Evolutionary conservation across 2,329 filamentous ascomycete genomes (phyloP).

Genomic region (Xylaria multiplex): DNA sequence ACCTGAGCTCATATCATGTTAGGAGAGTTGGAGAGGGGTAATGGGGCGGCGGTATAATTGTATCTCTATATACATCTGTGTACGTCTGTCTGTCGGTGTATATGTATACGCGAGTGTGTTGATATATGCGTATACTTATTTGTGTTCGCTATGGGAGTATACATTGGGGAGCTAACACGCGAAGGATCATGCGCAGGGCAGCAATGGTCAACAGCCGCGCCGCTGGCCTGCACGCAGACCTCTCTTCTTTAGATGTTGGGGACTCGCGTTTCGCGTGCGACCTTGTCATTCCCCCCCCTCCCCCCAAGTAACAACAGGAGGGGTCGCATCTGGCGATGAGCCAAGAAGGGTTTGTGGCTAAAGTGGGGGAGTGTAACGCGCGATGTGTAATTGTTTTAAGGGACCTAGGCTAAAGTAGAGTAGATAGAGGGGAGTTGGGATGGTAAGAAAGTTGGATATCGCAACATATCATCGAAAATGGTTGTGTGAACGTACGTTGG

Average conservation of each 20-base stretch:
- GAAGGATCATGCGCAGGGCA: neutral
- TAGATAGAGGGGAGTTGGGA: constrained; percentile 2
- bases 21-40: constrained; percentile 11
- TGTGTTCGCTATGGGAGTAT: neutral
- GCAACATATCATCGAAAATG: constrained; percentile 29
- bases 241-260: neutral
- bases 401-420: neutral
- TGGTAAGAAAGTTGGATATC: constrained; percentile 1
- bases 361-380: constrained; percentile 7
- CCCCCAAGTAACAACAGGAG: neutral
- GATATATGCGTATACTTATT: neutral
- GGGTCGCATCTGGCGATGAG: constrained; percentile 10
- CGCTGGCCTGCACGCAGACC: neutral
- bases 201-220: constrained; percentile 1
- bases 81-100: neutral
- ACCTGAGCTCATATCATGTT: constrained; percentile 57
- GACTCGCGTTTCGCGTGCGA: neutral
- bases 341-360: neutral
- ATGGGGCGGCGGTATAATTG: neutral
- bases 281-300: neutral
- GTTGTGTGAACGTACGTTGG: constrained; percentile 64
- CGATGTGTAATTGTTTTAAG: constrained; percentile 8
- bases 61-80: neutral
- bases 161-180: neutral
- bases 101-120: neutral